phyloP scores from a whole-genome alignment of 768 basidiomycete genomes.

The Xerocomus brunneocitrinus region DNA sequence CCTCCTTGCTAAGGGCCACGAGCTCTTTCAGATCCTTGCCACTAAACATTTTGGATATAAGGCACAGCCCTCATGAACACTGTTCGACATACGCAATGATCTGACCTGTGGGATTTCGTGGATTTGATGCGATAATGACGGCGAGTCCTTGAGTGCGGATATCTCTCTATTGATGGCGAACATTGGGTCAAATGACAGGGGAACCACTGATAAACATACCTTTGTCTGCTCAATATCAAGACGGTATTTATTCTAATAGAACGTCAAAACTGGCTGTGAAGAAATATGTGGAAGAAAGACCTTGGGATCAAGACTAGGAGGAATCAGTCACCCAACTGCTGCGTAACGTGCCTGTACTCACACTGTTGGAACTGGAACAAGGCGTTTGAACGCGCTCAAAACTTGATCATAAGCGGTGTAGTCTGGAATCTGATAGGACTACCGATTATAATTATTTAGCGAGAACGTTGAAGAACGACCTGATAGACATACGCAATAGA shows the following conservation, averaged over 20 bases:
- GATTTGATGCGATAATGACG: slow-evolving; percentile 87
- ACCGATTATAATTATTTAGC: not conserved
- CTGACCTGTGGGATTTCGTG: slow-evolving; percentile 97
- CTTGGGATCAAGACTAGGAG: slow-evolving; percentile 43
- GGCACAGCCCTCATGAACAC: not conserved
- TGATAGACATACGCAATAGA: slow-evolving; percentile 58
- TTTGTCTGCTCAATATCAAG: slow-evolving; percentile 78
- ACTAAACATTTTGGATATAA: slow-evolving; percentile 32
- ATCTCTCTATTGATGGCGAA: slow-evolving; percentile 49
- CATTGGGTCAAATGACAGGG: slow-evolving; percentile 1
- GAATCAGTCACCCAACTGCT: slow-evolving; percentile 1
- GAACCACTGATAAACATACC: slow-evolving; percentile 31
- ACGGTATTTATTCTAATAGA: slow-evolving; percentile 55
- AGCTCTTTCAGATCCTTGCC: slow-evolving; percentile 81
- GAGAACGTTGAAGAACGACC: not conserved
- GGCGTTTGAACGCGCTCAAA: slow-evolving; percentile 78
- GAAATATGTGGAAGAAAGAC: slow-evolving; percentile 19
- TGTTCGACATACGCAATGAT: slow-evolving; percentile 50
- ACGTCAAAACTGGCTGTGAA: slow-evolving; percentile 4
- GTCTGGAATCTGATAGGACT: slow-evolving; percentile 90
- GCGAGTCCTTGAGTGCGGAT: slow-evolving; percentile 79
- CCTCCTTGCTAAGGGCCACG: slow-evolving; percentile 65
- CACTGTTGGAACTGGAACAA: slow-evolving; percentile 89
- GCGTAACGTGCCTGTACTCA: slow-evolving; percentile 35
- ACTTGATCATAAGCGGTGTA: slow-evolving; percentile 89